phyloP scores from a whole-genome alignment of 768 basidiomycete genomes.

The Suillus tomentosus region DNA sequence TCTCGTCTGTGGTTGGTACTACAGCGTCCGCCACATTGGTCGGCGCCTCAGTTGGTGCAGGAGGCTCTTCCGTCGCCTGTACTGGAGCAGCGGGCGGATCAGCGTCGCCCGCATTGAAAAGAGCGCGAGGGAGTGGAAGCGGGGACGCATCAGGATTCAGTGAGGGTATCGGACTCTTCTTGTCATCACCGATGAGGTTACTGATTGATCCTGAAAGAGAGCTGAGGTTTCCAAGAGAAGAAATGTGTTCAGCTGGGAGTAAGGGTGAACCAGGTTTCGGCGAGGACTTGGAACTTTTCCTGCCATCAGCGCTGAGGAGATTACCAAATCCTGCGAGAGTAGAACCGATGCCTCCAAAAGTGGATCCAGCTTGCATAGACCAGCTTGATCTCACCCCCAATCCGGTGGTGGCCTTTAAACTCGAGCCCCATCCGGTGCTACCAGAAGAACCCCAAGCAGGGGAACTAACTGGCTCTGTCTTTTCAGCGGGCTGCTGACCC shows the following conservation, averaged over 20 bases:
- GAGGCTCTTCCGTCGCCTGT: background rate
- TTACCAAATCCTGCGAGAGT: conserved; percentile 3
- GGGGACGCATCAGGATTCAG: background rate
- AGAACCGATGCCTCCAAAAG: conserved; percentile 6
- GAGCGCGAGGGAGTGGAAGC: conserved; percentile 2
- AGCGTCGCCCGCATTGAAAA: background rate
- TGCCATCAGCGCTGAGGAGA: conserved; percentile 12
- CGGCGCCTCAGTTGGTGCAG: background rate
- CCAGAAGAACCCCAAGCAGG: conserved; percentile 3
- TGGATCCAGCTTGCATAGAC: background rate
- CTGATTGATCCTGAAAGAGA: conserved; percentile 1
- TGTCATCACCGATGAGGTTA: conserved; percentile 13
- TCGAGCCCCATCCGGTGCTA: conserved; percentile 13
- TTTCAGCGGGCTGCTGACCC: background rate
- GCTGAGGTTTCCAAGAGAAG: background rate
- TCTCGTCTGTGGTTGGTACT: background rate
- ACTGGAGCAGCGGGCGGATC: background rate
- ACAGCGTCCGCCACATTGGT: background rate
- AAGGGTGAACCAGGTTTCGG: background rate
- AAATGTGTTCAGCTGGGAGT: background rate
- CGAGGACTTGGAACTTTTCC: background rate
- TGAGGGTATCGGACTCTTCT: background rate
- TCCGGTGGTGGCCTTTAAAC: background rate
- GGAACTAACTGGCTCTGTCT: background rate
- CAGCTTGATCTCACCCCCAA: background rate